These are phyloP conservation scores for Phytophthora megakarya DNA, from an alignment of 352 stramenopile genomes.

Conservation along the genomic window DNA sequence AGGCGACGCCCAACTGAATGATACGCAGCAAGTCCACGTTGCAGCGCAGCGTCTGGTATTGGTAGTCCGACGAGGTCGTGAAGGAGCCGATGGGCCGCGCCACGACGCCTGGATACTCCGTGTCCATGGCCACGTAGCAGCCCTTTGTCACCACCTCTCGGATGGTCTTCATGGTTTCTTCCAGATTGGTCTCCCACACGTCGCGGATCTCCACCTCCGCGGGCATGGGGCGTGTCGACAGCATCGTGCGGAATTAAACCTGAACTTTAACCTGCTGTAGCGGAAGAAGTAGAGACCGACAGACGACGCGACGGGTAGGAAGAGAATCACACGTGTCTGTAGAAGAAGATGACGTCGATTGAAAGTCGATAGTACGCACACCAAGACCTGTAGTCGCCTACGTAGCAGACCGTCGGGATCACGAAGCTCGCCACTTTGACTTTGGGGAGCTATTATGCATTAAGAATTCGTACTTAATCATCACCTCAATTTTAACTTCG, in stretches of 20 bases:
- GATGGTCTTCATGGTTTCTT: slow-evolving; percentile 96
- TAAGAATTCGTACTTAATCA: slow-evolving; percentile 31
- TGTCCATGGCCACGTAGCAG: slow-evolving; percentile 99
- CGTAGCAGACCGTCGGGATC: slow-evolving; percentile 11
- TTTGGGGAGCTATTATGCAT: slow-evolving; percentile 13
- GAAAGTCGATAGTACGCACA: neutral
- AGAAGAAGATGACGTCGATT: neutral
- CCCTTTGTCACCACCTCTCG: slow-evolving; percentile 95
- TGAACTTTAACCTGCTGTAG: slow-evolving; percentile 19
- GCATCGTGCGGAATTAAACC: slow-evolving; percentile 28
- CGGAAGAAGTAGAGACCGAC: slow-evolving; percentile 5
- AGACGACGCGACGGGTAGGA: neutral
- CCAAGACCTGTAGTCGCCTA: slow-evolving; percentile 16
- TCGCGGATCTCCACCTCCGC: slow-evolving; percentile 93
- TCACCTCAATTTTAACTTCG: no score
- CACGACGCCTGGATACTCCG: slow-evolving; percentile 99
- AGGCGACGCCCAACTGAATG: slow-evolving; percentile 98
- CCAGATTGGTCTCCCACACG: slow-evolving; percentile 93
- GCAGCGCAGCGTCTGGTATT: slow-evolving; percentile 98
- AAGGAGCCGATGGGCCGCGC: slow-evolving; percentile 97
- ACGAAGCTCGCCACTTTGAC: slow-evolving; percentile 12
- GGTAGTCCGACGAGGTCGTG: slow-evolving; percentile 95
- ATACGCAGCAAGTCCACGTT: slow-evolving; percentile 99
- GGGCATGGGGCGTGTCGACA: slow-evolving; percentile 59
- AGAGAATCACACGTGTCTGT: slow-evolving; percentile 14